Base-by-base conservation (phyloP, 2,329 filamentous ascomycete genomes). In the Colletotrichum karsti region DNA sequence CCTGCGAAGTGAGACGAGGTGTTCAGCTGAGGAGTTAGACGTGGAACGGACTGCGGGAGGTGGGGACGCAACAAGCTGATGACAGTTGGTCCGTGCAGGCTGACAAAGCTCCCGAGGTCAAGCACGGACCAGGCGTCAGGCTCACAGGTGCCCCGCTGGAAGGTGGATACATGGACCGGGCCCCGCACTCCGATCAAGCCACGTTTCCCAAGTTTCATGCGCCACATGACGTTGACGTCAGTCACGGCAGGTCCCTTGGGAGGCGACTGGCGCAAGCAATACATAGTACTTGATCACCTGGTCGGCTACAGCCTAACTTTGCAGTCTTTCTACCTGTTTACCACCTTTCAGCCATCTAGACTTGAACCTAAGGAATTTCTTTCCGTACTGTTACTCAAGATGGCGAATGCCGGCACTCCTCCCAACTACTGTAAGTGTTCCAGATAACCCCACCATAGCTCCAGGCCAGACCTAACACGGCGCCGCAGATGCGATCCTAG, bases 401-500 rank as follows among this genome's bases (percentile, higher is more conserved):
- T 70, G 58, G 69, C 66, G 50, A 60, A 64, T 42, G 30, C 78
- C 51, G 79, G 78, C 58, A 72, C 82, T 8, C 87, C 86, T 30
- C 85, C 87, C 20, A 85, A 90, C 74, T 90, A 90, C 75, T 90
- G 88, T 89, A 81, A 73, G 85, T 73, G 37, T 10, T 15, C 57
- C 39, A 26, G 22, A 46, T 41, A 35, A 62, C 42, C 20, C 60
- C 67, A 15, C 26, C 37, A 65, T 12, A 50, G 37, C 61, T 56
- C 30, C 37, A 15, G 5, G 26, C 26, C 46, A 41, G 44, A 4
- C 15, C 58, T 61, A 69, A 72, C 72, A 30, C 74, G 63, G 72
- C 70, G 69, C 41, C 48, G 26, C 71, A 95, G 93, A 95, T 82
- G 89, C 87, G 56, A 87, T 92, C 71, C 90, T 97, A 55, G 92